Conservation (phyloP, 2,329 filamentous ascomycete genomes). For the Pseudocercospora crystallina region DNA sequence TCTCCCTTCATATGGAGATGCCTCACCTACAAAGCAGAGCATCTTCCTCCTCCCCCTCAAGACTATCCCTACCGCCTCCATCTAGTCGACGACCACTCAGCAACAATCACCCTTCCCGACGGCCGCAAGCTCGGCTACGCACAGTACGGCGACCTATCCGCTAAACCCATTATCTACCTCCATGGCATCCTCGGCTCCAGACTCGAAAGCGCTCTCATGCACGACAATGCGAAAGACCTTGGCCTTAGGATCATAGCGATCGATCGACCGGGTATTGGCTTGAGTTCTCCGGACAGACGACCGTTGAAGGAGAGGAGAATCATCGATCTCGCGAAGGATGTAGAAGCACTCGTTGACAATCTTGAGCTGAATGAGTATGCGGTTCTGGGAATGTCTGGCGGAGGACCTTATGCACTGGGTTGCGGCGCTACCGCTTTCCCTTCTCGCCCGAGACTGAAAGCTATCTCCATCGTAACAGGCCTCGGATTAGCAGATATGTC, state of each 20-base stretch:
- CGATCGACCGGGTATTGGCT: conserved; percentile 47
- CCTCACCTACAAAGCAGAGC: no score
- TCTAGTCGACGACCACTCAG: conserved; percentile 6
- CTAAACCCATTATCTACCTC: conserved; percentile 42
- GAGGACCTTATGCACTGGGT: conserved; percentile 50
- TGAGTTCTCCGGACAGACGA: conserved; percentile 38
- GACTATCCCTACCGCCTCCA: neutral
- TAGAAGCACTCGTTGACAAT: conserved; percentile 42
- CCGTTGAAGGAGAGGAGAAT: conserved; percentile 34
- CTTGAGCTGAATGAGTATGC: conserved; percentile 44
- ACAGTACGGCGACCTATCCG: conserved; percentile 41
- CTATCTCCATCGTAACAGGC: conserved; percentile 3
- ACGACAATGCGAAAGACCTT: conserved; percentile 36
- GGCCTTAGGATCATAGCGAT: conserved; percentile 42
- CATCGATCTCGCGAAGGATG: conserved; percentile 45
- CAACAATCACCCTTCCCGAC: conserved; percentile 25
- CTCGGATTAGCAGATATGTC: conserved; percentile 1
- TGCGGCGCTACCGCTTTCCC: conserved; percentile 46
- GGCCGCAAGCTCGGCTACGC: conserved; percentile 46
- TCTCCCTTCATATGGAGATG: no score
- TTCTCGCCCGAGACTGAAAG: conserved; percentile 9
- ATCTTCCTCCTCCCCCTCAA: no score
- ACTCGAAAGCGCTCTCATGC: conserved; percentile 40
- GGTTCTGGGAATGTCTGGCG: conserved; percentile 48
- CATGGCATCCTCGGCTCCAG: conserved; percentile 48